These are phyloP conservation scores for Cercospora canescens DNA, from an alignment of 2,329 filamentous ascomycete species.

Conservation along the genomic window DNA sequence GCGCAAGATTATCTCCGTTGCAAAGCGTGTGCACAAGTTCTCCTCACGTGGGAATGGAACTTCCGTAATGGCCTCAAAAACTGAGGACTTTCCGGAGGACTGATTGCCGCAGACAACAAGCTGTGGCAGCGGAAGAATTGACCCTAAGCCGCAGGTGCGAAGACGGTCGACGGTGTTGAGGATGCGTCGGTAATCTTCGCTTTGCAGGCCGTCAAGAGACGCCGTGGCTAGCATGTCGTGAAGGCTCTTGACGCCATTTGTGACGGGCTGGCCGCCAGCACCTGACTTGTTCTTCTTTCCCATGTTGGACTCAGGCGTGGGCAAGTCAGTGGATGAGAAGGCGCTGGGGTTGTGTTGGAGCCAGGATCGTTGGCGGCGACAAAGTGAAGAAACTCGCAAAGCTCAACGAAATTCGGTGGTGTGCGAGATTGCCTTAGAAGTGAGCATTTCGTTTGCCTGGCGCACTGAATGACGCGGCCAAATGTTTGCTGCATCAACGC, in stretches of 20 bases:
- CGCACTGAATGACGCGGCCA: background rate
- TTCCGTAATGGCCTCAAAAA: slow-evolving; percentile 63
- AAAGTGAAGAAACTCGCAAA: background rate
- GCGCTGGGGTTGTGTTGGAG: background rate
- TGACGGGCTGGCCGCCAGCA: background rate
- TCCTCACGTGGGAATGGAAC: slow-evolving; percentile 60
- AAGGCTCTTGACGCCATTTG: background rate
- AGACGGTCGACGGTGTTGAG: slow-evolving; percentile 57
- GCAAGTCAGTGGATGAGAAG: background rate
- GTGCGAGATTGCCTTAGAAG: background rate
- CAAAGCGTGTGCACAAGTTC: slow-evolving; percentile 60
- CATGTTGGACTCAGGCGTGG: background rate
- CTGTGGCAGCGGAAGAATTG: slow-evolving; percentile 35
- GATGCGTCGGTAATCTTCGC: slow-evolving; percentile 30
- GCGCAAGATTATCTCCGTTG: slow-evolving; percentile 60
- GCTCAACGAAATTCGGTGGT: background rate
- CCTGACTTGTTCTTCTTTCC: background rate
- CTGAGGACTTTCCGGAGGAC: slow-evolving; percentile 64
- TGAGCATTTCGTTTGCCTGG: background rate
- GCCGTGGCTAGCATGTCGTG: slow-evolving; percentile 1
- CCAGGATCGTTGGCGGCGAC: background rate
- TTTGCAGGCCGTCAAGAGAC: slow-evolving; percentile 6
- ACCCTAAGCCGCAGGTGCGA: slow-evolving; percentile 47
- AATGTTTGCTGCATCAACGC: background rate
- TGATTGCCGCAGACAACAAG: slow-evolving; percentile 60